Percentiles rank a stretch among this genome's conserved stretches.
Evolutionary conservation across 2,329 filamentous ascomycete species (phyloP).

Genomic region (Venturia nashicola): DNA sequence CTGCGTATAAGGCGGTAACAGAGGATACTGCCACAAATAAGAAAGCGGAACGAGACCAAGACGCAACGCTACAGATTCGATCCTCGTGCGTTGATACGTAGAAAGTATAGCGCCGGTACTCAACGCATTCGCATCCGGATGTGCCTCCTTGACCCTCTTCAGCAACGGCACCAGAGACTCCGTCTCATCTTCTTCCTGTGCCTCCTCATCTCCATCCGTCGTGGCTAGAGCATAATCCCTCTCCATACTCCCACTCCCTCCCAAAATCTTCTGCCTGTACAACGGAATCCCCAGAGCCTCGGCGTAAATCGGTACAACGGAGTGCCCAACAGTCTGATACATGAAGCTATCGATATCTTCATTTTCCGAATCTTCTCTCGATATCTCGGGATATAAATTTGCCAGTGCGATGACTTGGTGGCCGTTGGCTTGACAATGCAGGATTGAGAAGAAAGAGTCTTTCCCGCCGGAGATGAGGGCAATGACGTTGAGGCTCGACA

Average conservation of each 20-base stretch:
- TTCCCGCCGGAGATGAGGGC: slow-evolving; percentile 93
- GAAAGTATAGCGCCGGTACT: slow-evolving; percentile 87
- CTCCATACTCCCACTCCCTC: slow-evolving; percentile 55
- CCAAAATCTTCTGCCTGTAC: slow-evolving; percentile 66
- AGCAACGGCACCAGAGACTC: slow-evolving; percentile 75
- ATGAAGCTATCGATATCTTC: slow-evolving; percentile 92
- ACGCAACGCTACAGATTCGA: slow-evolving; percentile 80
- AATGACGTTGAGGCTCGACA: slow-evolving; percentile 45
- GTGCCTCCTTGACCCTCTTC: slow-evolving; percentile 47
- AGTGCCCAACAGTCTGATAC: slow-evolving; percentile 96
- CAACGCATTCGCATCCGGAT: slow-evolving; percentile 76
- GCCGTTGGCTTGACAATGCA: slow-evolving; percentile 79
- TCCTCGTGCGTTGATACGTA: slow-evolving; percentile 90
- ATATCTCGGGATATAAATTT: slow-evolving; percentile 61
- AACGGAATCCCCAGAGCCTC: slow-evolving; percentile 68
- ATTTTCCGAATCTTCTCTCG: slow-evolving; percentile 25
- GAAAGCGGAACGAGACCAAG: slow-evolving; percentile 73
- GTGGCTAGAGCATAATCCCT: slow-evolving; percentile 50
- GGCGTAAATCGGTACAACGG: slow-evolving; percentile 74
- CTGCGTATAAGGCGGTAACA: slow-evolving; percentile 44
- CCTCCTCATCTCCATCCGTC: not conserved
- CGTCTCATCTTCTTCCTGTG: slow-evolving; percentile 54
- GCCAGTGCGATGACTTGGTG: slow-evolving; percentile 79
- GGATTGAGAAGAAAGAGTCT: slow-evolving; percentile 86
- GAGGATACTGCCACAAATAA: slow-evolving; percentile 85